Base-by-base conservation (phyloP, 2,329 filamentous ascomycete genomes). In the Penicillium sp. region DNA sequence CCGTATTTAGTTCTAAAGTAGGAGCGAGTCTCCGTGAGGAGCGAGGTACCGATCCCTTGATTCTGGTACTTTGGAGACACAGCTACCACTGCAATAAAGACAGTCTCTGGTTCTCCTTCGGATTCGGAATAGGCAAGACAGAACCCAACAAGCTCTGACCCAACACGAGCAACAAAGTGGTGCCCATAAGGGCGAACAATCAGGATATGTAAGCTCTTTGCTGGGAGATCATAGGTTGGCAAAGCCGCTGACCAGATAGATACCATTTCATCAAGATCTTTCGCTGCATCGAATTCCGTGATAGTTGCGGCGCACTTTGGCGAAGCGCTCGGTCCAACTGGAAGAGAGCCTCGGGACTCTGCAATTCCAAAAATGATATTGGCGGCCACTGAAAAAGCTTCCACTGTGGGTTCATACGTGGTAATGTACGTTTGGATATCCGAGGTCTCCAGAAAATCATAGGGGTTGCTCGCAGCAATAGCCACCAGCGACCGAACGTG, bases 381-480 rank as follows among this genome's bases (percentile, higher is more conserved):
- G 3, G 60, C 53, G 5, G 67, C 68, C 7, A 66, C 61, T 14
- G 55, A 48, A 39, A 72, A 72, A 3, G 69, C 69, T 31, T 68
- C 65, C 9, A 60, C 35, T 0, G 67, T 73, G 10, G 69, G 69
- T 35, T 73, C 70, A 36, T 72, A 71, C 4, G 65, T 71, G 4
- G 67, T 51, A 21, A 73, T 59, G 34, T 72, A 72, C 13, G 69
- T 72, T 36, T 59, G 58, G 19, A 70, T 57, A 6, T 48, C 50
- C 1, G 43, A 41, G 7, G 61, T 60, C 15, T 68, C 57, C 4
- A 72, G 50, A 17, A 73, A 70, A 43, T 73, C 70, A 39, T 71
- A 72, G 2, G 70, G 69, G 46, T 62, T 67, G 40, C 67, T 69
- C 4, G 64, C 67, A 19, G 68, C 69, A 45, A 73, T 56, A 8